Base-by-base conservation (phyloP, 2,329 filamentous ascomycete genomes). In the Aspergillus novofumigatus region DNA sequence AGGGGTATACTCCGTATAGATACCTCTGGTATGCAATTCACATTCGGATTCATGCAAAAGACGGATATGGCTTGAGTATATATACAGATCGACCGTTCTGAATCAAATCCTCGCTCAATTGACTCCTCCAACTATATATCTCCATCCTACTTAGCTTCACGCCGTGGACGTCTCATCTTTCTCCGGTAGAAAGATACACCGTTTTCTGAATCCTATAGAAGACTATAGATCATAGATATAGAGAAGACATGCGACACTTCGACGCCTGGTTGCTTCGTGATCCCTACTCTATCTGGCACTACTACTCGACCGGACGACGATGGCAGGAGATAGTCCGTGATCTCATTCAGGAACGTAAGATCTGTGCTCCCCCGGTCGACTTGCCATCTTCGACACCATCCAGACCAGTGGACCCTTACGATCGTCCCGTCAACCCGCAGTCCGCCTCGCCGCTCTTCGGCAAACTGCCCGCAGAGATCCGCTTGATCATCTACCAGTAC, bases 221-320 rank as follows among this genome's bases (percentile, higher is more conserved):
- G 11, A 11, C 28, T 29, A 29, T 29, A 29, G 28, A 11, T 10
- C 10, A 11, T 10, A 29, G 3, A 29, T 29, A 29, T 1, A 29
- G 28, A 29, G 9, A 29, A 11, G 28, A 35, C 14, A 38, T 38
- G 72, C 70, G 72, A 49, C 72, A 75, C 57, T 74, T 75, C 60
- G 72, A 75, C 53, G 62, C 72, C 54, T 75, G 72, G 72, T 55
- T 74, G 59, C 61, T 75, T 21, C 70, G 72, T 23, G 72, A 75
- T 53, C 72, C 72, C 45, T 75, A 74, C 57, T 73, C 70, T 20
- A 73, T 75, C 60, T 73, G 68, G 59, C 72, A 75, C 53, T 75
- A 74, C 55, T 75, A 75, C 41, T 62, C 70, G 41, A 72, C 68
- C 29, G 69, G 70, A 5, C 69, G 65, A 28, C 65, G 67, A 50